A percentile compares a stretch with the other conserved stretches of the same genome.
These are phyloP conservation scores for Claviceps maximensis DNA, from an alignment of 2,329 filamentous ascomycete genomes.

Conservation along the genomic window DNA sequence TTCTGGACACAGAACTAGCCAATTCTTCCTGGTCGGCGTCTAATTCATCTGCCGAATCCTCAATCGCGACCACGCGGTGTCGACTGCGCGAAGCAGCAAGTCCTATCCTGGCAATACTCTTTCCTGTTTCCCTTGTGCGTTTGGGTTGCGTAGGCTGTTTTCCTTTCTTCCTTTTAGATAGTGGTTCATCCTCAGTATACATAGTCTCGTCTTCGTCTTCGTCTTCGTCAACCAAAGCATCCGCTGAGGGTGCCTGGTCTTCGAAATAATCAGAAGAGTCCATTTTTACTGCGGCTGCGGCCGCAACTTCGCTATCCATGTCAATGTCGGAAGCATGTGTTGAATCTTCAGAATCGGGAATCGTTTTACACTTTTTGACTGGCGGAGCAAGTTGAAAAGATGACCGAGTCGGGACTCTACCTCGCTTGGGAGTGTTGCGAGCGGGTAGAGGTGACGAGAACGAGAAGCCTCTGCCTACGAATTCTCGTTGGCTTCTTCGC, in stretches of 20 bases:
- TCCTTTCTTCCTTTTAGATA: conserved; percentile 11
- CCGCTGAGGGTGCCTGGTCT: conserved; percentile 4
- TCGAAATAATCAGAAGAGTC: conserved; percentile 6
- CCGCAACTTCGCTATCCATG: conserved; percentile 20
- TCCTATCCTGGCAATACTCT: neutral
- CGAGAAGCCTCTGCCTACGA: neutral
- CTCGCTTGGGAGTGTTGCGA: conserved; percentile 12
- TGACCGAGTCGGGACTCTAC: conserved; percentile 12
- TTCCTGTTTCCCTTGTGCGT: neutral
- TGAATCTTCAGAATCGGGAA: conserved; percentile 18
- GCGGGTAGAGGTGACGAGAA: conserved; percentile 5
- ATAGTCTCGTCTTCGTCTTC: conserved; percentile 1
- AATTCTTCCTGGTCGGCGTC: neutral
- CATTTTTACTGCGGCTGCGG: conserved; percentile 10
- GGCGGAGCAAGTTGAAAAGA: conserved; percentile 10
- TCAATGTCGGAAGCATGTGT: conserved; percentile 14
- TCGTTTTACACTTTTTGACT: conserved; percentile 17
- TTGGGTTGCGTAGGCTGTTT: conserved; percentile 5
- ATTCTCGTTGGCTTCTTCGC: conserved; percentile 1
- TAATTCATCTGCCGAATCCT: conserved; percentile 1
- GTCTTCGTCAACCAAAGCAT: neutral
- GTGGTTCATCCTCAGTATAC: conserved; percentile 19
- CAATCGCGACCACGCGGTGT: neutral
- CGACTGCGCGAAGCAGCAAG: neutral
- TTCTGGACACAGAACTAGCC: neutral